Conservation (phyloP, 2,329 filamentous ascomycete genomes). For the Ceratocystis alfenasii region DNA sequence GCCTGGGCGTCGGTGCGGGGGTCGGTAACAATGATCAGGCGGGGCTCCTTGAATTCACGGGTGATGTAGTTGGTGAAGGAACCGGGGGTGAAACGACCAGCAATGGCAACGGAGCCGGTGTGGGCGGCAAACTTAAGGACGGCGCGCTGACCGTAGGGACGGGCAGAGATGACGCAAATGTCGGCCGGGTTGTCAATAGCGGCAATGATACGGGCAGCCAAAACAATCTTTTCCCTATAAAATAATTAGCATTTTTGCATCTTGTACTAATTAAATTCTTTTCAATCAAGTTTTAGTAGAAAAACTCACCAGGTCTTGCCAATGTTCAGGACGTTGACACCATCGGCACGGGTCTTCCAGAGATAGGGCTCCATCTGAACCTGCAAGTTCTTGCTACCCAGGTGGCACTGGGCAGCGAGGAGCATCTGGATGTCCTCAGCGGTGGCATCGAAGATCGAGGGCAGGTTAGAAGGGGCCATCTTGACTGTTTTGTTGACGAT, state of each 20-base stretch:
- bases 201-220: slow-evolving; percentile 96
- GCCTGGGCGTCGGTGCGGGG: slow-evolving; percentile 99
- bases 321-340: slow-evolving; percentile 98
- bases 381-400: slow-evolving; percentile 98
- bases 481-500: slow-evolving; percentile 43
- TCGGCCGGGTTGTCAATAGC: slow-evolving; percentile 99
- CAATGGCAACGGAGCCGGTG: slow-evolving; percentile 95
- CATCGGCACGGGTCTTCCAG: slow-evolving; percentile 98
- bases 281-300: background rate
- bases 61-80: slow-evolving; percentile 99
- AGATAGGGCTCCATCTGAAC: slow-evolving; percentile 99
- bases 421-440: slow-evolving; percentile 99
- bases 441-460: slow-evolving; percentile 91
- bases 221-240: slow-evolving; percentile 95
- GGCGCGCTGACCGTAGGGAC: slow-evolving; percentile 98
- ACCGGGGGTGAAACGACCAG: slow-evolving; percentile 99
- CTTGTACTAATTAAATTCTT: background rate
- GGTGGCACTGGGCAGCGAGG: slow-evolving; percentile 88
- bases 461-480: slow-evolving; percentile 92
- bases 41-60: slow-evolving; percentile 99
- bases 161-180: slow-evolving; percentile 97
- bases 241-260: slow-evolving; percentile 24
- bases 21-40: slow-evolving; percentile 98
- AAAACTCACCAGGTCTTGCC: slow-evolving; percentile 92
- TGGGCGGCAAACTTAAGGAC: slow-evolving; percentile 99